phyloP scores from a whole-genome alignment of 345 rosid genomes.

The Aethionema arabicum region DNA sequence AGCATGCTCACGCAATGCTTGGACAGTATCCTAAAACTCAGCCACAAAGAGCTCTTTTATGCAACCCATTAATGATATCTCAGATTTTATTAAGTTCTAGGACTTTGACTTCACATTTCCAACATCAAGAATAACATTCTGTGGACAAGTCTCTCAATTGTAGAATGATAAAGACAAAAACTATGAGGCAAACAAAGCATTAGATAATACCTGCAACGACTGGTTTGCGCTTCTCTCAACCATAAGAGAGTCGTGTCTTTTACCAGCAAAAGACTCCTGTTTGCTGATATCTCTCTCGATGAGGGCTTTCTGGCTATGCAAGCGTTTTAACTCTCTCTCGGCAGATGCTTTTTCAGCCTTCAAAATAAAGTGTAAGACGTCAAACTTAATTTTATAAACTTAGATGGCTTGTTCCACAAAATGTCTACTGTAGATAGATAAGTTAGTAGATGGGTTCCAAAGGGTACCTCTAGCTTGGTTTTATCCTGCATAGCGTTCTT shows the following conservation, averaged over 20 bases:
- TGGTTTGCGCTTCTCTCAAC: constrained; percentile 50
- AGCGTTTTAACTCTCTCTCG: constrained; percentile 71
- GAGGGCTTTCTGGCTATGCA: constrained; percentile 72
- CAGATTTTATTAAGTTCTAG: constrained; percentile 3
- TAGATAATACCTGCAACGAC: constrained; percentile 36
- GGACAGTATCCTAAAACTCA: constrained; percentile 15
- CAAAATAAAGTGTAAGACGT: constrained; percentile 16
- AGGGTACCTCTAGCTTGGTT: constrained; percentile 85
- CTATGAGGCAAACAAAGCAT: constrained; percentile 9
- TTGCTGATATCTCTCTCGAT: constrained; percentile 83
- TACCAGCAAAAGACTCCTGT: constrained; percentile 77
- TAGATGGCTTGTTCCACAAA: constrained; percentile 8
- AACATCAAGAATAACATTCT: neutral
- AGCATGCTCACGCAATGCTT: constrained; percentile 18
- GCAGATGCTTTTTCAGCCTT: constrained; percentile 88
- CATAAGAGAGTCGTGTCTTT: constrained; percentile 62
- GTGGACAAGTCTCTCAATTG: constrained; percentile 7
- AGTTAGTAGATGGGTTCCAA: constrained; percentile 4
- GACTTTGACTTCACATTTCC: constrained; percentile 4
- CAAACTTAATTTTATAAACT: neutral
- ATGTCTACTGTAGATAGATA: constrained; percentile 1
- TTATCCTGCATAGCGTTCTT: constrained; percentile 87
- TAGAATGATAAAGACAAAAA: neutral
- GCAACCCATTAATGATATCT: neutral
- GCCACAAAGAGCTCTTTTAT: constrained; percentile 1